Conservation (phyloP, 768 basidiomycete species). For the Mrakia gelida region DNA sequence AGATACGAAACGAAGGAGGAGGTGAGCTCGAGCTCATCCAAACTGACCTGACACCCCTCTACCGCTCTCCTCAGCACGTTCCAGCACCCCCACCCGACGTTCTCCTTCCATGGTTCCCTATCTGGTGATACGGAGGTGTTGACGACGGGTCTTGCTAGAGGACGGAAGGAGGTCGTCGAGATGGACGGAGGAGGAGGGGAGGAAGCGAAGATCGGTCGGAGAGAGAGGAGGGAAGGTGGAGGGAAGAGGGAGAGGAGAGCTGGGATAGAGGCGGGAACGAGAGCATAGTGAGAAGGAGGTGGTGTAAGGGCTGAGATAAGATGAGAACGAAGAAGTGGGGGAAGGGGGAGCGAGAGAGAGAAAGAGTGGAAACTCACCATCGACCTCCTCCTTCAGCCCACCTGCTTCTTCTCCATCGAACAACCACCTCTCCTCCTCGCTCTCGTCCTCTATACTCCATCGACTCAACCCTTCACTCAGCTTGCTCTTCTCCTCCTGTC, state of each 20-base stretch:
- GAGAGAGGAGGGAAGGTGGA: constrained; percentile 10
- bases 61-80: constrained; percentile 20
- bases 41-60: constrained; percentile 19
- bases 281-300: neutral
- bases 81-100: constrained; percentile 31
- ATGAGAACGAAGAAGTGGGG: no score
- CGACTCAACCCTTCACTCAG: constrained; percentile 9
- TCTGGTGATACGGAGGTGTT: constrained; percentile 9
- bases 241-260: constrained; percentile 1
- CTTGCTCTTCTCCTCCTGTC: neutral
- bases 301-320: no score
- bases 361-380: no score
- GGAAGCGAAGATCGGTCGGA: constrained; percentile 23
- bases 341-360: no score
- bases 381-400: neutral
- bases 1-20: no score
- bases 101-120: constrained; percentile 12
- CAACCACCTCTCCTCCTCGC: neutral
- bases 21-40: no score
- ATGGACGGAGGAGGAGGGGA: constrained; percentile 18
- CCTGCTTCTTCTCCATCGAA: neutral
- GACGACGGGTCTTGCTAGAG: constrained; percentile 12
- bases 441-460: neutral
- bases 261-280: neutral
- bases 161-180: constrained; percentile 27